A percentile compares a stretch with the other conserved stretches of the same genome.
phyloP scores from a whole-genome alignment of 2,329 filamentous ascomycete genomes.

The Curvularia hawaiiensis region DNA sequence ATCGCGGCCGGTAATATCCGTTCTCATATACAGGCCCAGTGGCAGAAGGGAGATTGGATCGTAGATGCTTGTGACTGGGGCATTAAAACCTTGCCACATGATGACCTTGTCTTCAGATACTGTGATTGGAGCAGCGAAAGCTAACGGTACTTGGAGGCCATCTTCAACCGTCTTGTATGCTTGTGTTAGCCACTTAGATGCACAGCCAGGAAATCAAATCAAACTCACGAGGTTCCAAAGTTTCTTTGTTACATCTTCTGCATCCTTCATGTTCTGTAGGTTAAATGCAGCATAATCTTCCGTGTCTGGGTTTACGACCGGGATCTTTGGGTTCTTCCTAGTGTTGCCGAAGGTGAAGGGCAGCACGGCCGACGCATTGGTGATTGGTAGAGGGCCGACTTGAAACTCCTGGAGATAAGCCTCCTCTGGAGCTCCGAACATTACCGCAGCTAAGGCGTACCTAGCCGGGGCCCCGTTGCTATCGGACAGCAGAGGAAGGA shows the following conservation, averaged over 20 bases:
- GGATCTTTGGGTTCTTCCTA: not conserved
- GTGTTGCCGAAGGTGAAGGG: slow-evolving; percentile 3
- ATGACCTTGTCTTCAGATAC: slow-evolving; percentile 1
- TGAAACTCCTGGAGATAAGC: slow-evolving; percentile 3
- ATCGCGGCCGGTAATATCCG: slow-evolving; percentile 1
- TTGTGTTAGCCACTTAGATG: not conserved
- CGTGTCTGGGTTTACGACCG: not conserved
- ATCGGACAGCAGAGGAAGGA: not conserved
- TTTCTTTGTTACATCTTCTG: slow-evolving; percentile 1
- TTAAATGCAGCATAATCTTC: not conserved
- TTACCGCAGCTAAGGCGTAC: slow-evolving; percentile 1
- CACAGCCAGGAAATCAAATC: not conserved
- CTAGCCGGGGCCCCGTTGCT: not conserved
- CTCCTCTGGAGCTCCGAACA: slow-evolving; percentile 4
- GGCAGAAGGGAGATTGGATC: not conserved
- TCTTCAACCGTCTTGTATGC: not conserved
- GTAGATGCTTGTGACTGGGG: slow-evolving; percentile 1
- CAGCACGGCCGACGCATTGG: not conserved
- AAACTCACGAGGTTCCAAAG: slow-evolving; percentile 2
- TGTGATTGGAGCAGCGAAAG: slow-evolving; percentile 1
- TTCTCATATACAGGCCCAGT: slow-evolving; percentile 2
- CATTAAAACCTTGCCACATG: slow-evolving; percentile 2
- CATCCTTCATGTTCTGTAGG: slow-evolving; percentile 1
- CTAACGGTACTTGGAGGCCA: not conserved
- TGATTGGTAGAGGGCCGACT: slow-evolving; percentile 2